Percentiles rank a stretch among this genome's conserved stretches.
phyloP scores from a whole-genome alignment of 352 stramenopile species.

The Phytopythium kandeliae region DNA sequence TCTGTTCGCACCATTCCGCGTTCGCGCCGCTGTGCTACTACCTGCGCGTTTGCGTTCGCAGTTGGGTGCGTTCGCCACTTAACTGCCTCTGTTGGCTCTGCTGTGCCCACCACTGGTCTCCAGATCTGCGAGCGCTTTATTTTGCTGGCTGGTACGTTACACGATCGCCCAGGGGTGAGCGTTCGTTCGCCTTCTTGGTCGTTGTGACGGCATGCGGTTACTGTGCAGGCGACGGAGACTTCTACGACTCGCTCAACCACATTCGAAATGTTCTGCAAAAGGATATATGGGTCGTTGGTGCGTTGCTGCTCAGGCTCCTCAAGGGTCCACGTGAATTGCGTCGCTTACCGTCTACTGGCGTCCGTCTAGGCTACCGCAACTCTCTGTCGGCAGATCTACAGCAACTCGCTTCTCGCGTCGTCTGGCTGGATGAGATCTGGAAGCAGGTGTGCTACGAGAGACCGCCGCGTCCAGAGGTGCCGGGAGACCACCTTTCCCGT shows the following conservation, averaged over 20 bases:
- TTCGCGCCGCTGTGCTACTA: neutral
- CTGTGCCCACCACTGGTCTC: neutral
- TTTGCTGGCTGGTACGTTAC: slow-evolving; percentile 58
- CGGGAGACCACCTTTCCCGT: slow-evolving; percentile 3
- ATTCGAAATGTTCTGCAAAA: slow-evolving; percentile 80
- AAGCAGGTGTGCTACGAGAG: slow-evolving; percentile 22
- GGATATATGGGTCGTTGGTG: slow-evolving; percentile 84
- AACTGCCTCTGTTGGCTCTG: slow-evolving; percentile 9
- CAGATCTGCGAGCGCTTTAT: slow-evolving; percentile 82
- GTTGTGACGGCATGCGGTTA: slow-evolving; percentile 2
- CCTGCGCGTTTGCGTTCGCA: too few species aligned
- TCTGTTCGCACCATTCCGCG: neutral
- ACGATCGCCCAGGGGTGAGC: neutral
- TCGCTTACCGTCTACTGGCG: too few species aligned
- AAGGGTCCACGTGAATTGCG: too few species aligned
- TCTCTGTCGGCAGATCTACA: slow-evolving; percentile 76
- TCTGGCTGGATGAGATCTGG: slow-evolving; percentile 76
- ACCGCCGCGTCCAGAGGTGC: slow-evolving; percentile 8
- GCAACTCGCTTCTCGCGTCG: slow-evolving; percentile 63
- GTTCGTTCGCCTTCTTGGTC: neutral
- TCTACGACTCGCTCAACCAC: slow-evolving; percentile 80
- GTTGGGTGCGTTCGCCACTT: too few species aligned
- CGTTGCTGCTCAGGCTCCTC: too few species aligned
- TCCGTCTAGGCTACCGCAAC: slow-evolving; percentile 62
- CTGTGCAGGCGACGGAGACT: slow-evolving; percentile 70